Evolutionary conservation across 768 basidiomycete genomes (phyloP).

Genomic region (Xanthoconium purpureum): DNA sequence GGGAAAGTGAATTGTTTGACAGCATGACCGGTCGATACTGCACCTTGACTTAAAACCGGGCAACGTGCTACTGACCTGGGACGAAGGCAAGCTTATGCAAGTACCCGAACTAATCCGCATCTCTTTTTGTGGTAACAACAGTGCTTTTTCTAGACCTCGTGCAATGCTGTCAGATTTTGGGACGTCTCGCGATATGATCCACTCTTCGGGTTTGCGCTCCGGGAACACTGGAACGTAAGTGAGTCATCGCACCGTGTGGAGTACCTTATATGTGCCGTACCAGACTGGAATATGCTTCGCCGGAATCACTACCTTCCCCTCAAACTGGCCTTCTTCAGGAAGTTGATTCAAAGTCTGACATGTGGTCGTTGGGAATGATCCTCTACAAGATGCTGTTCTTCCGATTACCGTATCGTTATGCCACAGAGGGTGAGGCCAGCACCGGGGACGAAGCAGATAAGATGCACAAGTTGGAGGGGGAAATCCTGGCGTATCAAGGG

Average conservation of each 20-base stretch:
- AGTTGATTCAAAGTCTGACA: conserved; percentile 86
- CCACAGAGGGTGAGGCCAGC: conserved; percentile 55
- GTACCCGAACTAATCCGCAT: conserved; percentile 19
- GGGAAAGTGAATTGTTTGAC: conserved; percentile 5
- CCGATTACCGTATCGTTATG: conserved; percentile 77
- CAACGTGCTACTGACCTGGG: conserved; percentile 90
- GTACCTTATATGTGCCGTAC: background rate
- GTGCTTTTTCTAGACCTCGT: conserved; percentile 56
- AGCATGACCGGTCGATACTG: conserved; percentile 83
- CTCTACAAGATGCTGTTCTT: conserved; percentile 93
- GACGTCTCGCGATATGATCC: conserved; percentile 87
- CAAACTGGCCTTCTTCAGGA: conserved; percentile 62
- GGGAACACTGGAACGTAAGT: conserved; percentile 95
- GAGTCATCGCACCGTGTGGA: background rate
- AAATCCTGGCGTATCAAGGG: conserved; percentile 76
- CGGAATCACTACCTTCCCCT: conserved; percentile 77
- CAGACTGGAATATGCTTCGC: conserved; percentile 84
- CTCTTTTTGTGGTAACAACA: background rate
- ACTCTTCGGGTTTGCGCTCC: conserved; percentile 62
- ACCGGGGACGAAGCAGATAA: conserved; percentile 56
- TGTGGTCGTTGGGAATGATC: conserved; percentile 98
- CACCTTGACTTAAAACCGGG: conserved; percentile 94
- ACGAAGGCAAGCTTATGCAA: conserved; percentile 79
- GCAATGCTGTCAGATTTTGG: conserved; percentile 97
- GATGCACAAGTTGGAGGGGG: conserved; percentile 65